Evolutionary conservation across 441 rosid species (phyloP), one percentile per base, ranked within the genome.

Genomic region (Codiaeum variegatum): DNA sequence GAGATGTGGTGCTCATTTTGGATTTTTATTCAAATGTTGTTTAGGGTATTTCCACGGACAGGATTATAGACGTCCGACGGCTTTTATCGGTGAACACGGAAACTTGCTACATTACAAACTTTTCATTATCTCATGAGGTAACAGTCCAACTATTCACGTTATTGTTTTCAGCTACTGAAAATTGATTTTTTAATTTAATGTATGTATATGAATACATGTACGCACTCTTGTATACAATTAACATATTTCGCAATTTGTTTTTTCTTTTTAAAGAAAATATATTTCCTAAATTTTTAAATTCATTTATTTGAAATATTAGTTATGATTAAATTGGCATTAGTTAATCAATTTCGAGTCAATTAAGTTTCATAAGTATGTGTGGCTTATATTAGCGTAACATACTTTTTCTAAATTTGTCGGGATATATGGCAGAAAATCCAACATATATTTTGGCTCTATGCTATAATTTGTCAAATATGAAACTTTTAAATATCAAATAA

Each of bases 11-110:
- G 61, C 65, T 65, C n/a, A 6, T 47, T 11, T 63, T 1, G 21
- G 6, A 5, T 6, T 23, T 18, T 23, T 5, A 15, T 6, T 19
- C 26, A 18, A 47, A 60, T 23, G 6, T 78, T 65, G 77, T 65
- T 75, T 89, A 89, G 94, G 94, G 91, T 29, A 85, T 89, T 74
- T 89, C 94, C 29, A 89, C 94, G 0, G 94, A 89, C 77, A 86
- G 81, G 84, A 83, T 86, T 36, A 81, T 86, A 19, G 91, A 87
- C 69, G 86, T 89, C 55, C 81, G 82, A 42, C 83, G 83, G 73
- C 81, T 87, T 52, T 59, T 89, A 79, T 85, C 82, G 7, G 80
- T 76, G 49, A 76, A 83, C 66, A 78, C 84, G 10, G 82, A 84
- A 61, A 82, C 94, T 23, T 89, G 91, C 74, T 76, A 82, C 80